Percentiles rank a stretch among this genome's conserved stretches.
phyloP scores from a whole-genome alignment of 1,284 basidiomycete species.

The Schizophyllum commune region DNA sequence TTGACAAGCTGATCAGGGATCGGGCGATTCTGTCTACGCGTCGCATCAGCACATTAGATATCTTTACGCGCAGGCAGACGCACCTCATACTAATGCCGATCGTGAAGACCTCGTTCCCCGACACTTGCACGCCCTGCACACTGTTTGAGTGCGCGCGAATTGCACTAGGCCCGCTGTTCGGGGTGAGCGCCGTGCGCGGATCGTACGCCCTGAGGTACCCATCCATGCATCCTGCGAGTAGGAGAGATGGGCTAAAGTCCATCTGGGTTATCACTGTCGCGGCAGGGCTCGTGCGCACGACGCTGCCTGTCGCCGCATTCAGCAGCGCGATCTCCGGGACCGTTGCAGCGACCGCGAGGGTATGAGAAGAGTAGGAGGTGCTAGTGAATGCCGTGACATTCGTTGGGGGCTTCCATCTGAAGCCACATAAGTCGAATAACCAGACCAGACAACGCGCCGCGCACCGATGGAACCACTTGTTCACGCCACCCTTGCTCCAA shows the following conservation, averaged over 20 bases:
- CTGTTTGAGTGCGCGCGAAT: slow-evolving; percentile 66
- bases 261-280: slow-evolving; percentile 59
- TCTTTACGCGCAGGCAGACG: no score
- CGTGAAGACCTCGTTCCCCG: slow-evolving; percentile 75
- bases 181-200: slow-evolving; percentile 55
- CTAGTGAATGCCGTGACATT: slow-evolving; percentile 57
- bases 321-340: slow-evolving; percentile 62
- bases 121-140: slow-evolving; percentile 75
- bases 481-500: slow-evolving; percentile 77
- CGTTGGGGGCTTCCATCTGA: slow-evolving; percentile 26
- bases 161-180: slow-evolving; percentile 46
- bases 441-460: slow-evolving; percentile 15
- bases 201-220: slow-evolving; percentile 84
- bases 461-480: slow-evolving; percentile 71
- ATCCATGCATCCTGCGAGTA: slow-evolving; percentile 78
- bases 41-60: no score
- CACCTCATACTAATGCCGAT: slow-evolving; percentile 85
- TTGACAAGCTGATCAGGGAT: slow-evolving; percentile 90
- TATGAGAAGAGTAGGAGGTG: slow-evolving; percentile 38
- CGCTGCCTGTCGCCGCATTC: slow-evolving; percentile 67
- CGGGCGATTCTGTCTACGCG: slow-evolving; percentile 73
- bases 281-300: slow-evolving; percentile 51
- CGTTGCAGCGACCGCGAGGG: slow-evolving; percentile 59
- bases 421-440: slow-evolving; percentile 6
- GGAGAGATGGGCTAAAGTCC: slow-evolving; percentile 50